Base-by-base conservation (phyloP, 805 yeast genomes). In the Myxozyma melibiosi region DNA sequence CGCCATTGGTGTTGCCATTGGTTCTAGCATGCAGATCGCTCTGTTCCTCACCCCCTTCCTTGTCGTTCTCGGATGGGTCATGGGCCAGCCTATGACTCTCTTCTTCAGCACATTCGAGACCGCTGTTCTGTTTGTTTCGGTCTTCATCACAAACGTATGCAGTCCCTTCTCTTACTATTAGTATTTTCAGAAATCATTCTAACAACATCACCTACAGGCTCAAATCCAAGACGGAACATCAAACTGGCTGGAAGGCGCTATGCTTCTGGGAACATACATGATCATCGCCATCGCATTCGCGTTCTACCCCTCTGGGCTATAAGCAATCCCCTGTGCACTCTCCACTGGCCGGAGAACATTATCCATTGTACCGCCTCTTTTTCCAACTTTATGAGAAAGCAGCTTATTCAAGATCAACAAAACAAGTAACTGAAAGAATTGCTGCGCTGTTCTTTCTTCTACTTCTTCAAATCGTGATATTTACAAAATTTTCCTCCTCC, bases 201-300 rank as follows among this genome's bases (percentile, higher is more conserved):
- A 39, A 50, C 35, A n/a, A n/a, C n/a, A n/a, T 38, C 16, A n/a
- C n/a, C 24, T 39, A 7, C 27, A 53, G 57, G 56, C 64, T 3
- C 64, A 60, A 42, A 86, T 94, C 62, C 80, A 88, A 61, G 99
- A 94, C 70, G 99, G 99, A 56, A 96, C 90, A 72, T 83, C 91
- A 58, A 92, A 94, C 71, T 94, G 98, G 97, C 79, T 94, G 53
- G 99, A 94, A 77, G 99, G 99, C 53, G 90, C 85, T 37, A 85
- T 94, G 94, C 78, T 94, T 64, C 71, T 94, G 55, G 84, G 95
- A 58, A 88, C 96, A 51, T 94, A 94, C 70, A 70, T 85, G 56
- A 86, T 94, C 55, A 85, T 90, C 54, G 96, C 96, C 1, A 77
- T 94, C 66, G 91, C 97, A 1, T 94, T 94, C 78, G 88, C 80